Evolutionary conservation across 768 basidiomycete genomes (phyloP), one percentile per base, ranked within the genome.

Genomic region (Rubroboletus pulcherrimus): DNA sequence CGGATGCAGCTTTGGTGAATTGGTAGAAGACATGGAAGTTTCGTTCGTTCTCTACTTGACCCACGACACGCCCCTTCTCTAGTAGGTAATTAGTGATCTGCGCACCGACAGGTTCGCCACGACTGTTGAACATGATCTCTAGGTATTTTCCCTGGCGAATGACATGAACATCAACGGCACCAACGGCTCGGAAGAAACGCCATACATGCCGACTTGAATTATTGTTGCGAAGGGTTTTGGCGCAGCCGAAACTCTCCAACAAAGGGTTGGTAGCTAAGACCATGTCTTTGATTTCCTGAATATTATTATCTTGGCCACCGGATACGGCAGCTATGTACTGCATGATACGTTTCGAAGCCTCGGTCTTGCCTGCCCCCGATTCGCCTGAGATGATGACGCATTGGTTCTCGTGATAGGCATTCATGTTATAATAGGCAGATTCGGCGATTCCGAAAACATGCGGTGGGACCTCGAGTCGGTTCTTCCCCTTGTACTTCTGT

Each of bases 11-110:
- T 69, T 98, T 99, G 29, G 97, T 98, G 72, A 98, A 97, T 69
- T 99, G 97, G 72, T 98, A 99, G 78, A 99, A 98, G 57, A 99
- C 95, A 67, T 99, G 97, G 73, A 98, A 98, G 71, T 97, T 91
- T 57, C 97, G 85, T 73, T 99, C 97, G 62, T 91, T 89, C 70
- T 92, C 88, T 52, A 98, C 91, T 68, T 99, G 97, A 34, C 95
- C 94, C 11, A 98, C 95, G 12, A 98, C 93, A 57, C 94, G 85
- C 21, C 93, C 91, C 74, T 99, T 99, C 74, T 99, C 97, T 57
- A 99, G 76, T 10, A 99, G 81, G 68, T 99, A 99, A 71, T 98
- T 99, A 7, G 97, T 98, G 59, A 99, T 98, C 67, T 97, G 93
- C 1, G 97, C 97, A 40, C 97, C 97, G 37, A 98, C 86, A 17